Conservation (phyloP, 495 filamentous ascomycete genomes). For the Peziza echinospora region DNA sequence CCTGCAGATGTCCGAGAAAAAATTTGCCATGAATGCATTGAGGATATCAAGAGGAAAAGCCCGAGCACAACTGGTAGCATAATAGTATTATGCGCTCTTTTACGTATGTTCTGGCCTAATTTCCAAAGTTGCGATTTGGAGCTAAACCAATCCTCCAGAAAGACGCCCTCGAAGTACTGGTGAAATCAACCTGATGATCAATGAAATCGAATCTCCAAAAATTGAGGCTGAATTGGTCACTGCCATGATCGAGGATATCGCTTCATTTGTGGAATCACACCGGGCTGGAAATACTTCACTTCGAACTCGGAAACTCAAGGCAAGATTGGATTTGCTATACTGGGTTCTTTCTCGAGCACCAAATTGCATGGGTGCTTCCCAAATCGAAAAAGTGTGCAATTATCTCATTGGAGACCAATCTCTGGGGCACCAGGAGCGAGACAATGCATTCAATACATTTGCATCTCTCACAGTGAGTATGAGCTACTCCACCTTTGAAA, state of each 20-base stretch:
- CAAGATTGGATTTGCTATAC: slow-evolving; percentile 20
- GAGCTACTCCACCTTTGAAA: neutral
- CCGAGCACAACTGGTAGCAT: slow-evolving; percentile 45
- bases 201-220: slow-evolving; percentile 30
- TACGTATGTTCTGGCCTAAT: slow-evolving; percentile 21
- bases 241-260: slow-evolving; percentile 31
- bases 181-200: slow-evolving; percentile 21
- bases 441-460: slow-evolving; percentile 17
- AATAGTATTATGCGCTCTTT: slow-evolving; percentile 40
- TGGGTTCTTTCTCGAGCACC: slow-evolving; percentile 16
- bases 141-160: slow-evolving; percentile 22
- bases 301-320: slow-evolving; percentile 12
- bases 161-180: slow-evolving; percentile 26
- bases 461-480: slow-evolving; percentile 1
- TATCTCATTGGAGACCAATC: slow-evolving; percentile 15
- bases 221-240: slow-evolving; percentile 31
- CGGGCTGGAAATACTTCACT: slow-evolving; percentile 8
- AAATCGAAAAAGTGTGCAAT: slow-evolving; percentile 15
- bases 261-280: slow-evolving; percentile 24
- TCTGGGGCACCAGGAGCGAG: slow-evolving; percentile 13
- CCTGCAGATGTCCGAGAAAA: slow-evolving; percentile 27
- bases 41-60: slow-evolving; percentile 35
- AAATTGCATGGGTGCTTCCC: slow-evolving; percentile 9
- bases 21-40: slow-evolving; percentile 35
- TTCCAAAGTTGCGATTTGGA: slow-evolving; percentile 11